Base-by-base conservation (phyloP, 176 grass and related monocot species). In the Zoysia pacifica region DNA sequence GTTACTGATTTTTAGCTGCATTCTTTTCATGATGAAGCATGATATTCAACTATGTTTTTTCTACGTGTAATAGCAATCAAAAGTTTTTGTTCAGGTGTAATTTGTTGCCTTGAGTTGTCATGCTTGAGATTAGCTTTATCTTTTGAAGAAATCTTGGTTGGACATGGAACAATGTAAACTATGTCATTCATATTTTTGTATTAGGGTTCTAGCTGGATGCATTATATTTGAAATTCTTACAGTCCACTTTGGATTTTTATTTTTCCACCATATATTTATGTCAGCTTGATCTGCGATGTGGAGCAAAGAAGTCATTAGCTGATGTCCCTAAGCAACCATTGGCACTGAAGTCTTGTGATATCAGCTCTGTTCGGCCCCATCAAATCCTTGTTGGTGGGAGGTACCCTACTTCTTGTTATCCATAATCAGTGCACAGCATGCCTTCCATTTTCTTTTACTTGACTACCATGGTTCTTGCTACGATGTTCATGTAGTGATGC, bases 351-450 rank as follows among this genome's bases (percentile, higher is more conserved):
- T 93, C 96, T 81, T 98, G 96, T 84, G 92, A 94, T 83, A 94
- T 98, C 78, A 98, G 92, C 83, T 86, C 92, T 69, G 93, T 93
- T 85, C 76, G 84, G 65, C 86, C 96, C 40, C 96, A 98, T 87
- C 84, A 94, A 67, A 91, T 98, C 49, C 88, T 98, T 91, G 79
- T 98, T 79, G 96, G 96, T 37, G 96, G 96, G 73, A 94, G 96
- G 92, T 98, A 91, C 71, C 54, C 9, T 79, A 45, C 43, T 67
- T 89, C 67, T 66, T 12, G 18, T 72, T 55, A 77, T 74, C 19
- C 61, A 50, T 41, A 42, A 39, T 74, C 39, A 49, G 58, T 76
- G 48, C 65, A 76, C 48, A 44, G 49, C 37, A 37, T 40, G 19
- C 68, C 39, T 75, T 68, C 5, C 72, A 11, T 59, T 66, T 78